Evolutionary conservation across 1,284 basidiomycete species (phyloP), one percentile per base, ranked within the genome.

Genomic region (Cutaneotrichosporon sp.): DNA sequence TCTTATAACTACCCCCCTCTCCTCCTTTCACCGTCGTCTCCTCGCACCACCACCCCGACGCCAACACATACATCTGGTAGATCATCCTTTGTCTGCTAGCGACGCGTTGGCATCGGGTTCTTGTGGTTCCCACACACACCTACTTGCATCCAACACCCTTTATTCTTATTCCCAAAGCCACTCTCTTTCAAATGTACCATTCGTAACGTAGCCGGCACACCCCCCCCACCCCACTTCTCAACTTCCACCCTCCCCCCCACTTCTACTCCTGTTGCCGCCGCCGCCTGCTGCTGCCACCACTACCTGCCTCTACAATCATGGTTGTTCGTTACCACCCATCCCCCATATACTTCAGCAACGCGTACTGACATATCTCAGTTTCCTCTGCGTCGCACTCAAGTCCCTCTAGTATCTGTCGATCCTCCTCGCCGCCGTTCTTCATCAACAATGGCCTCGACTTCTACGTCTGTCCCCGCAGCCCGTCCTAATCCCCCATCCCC

Each of bases 401-500:
- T 32, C 31, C 42, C 42, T 10, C 8, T 24, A 9, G 37, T 39
- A 10, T 10, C 19, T 22, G 37, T 39, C 20, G 14, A 39, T 4
- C 37, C 37, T 5, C 37, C 22, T 2, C 19, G 14, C 14, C 38
- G n/a, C 24, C 11, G 26, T 12, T 22, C 35, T 38, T 20, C 35
- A 20, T 16, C 38, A 8, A 39, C 38, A 24, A 39, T 39, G 38
- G 38, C 38, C 26, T 39, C 38, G 11, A 38, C 17, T 19, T 47
- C 46, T 22, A 41, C 38, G 5, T 59, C 65, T 24, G 61, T 68
- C 43, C 64, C 65, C 12, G 64, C 64, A 31, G 60, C 63, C 49
- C 59, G 71, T 41, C 55, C 66, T 31, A 68, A 54, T 51, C 65
- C 67, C 29, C 60, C 67, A n/a, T 68, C 70, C 5, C 66, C 69